Base-by-base conservation (phyloP, 2,329 filamentous ascomycete genomes). In the Trichoderma sp. region DNA sequence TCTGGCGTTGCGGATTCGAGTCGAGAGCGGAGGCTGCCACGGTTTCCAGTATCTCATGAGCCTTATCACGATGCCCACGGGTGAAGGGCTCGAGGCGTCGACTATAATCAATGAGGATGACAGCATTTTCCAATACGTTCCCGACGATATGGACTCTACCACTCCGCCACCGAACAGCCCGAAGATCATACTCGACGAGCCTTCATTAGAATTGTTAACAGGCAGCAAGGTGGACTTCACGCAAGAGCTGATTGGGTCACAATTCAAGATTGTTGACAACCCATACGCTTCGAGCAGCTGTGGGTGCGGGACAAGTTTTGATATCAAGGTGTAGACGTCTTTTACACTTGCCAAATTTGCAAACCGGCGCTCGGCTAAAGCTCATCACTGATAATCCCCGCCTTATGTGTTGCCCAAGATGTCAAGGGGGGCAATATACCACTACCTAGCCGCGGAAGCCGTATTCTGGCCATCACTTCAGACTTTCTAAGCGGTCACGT, bases 1-100 rank as follows among this genome's bases (percentile, higher is more conserved):
- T 72, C 86, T 96, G 39, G 91, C 93, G 26, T 84, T 99, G n/a
- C 91, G 94, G 60, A 91, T 99, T 69, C 89, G 91, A 67, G 93
- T 99, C 66, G 93, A 96, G 74, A 92, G 90, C 64, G 95, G 95
- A 68, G 95, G 95, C 64, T 99, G 95, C 77, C 95, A 99, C 78
- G 95, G 95, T 57, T 99, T 99, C 77, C 95, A 99, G 76, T 99
- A 99, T 75, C 81, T 96, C 54, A 97, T 99, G 91, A 91, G 89
- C 17, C 83, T 98, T 4, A 89, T 92, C 2, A 86, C 85, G 0
- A 78, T 89, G 1, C 86, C 86, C 0, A 67, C 74, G 6, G 71
- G 75, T 54, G 74, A 75, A 17, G 67, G 75, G 0, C 71, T 75
- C 5, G 72, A 77, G 30, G 74, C 72, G 70, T 71, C 75, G 7